Conservation (phyloP, 2,329 filamentous ascomycete species). For the Thelonectria blattea region DNA sequence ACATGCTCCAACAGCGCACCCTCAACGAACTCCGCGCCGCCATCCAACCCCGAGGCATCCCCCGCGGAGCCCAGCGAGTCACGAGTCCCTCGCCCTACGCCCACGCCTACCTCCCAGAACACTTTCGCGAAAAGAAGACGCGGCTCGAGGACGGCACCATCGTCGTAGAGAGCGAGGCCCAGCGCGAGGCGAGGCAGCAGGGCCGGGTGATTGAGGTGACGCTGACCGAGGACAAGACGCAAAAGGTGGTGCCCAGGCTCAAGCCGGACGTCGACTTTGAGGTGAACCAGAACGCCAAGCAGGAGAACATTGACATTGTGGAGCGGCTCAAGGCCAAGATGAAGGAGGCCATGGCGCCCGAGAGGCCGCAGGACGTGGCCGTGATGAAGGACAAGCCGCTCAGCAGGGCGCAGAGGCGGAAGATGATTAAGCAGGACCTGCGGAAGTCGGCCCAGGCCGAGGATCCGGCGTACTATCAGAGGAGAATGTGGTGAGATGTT, state of each 20-base stretch:
- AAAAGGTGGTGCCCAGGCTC: constrained; percentile 19
- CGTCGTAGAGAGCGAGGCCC: constrained; percentile 46
- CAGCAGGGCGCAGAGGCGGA: constrained; percentile 59
- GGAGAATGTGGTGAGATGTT: constrained; percentile 55
- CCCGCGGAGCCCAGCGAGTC: constrained; percentile 1
- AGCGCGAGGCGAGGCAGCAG: constrained; percentile 38
- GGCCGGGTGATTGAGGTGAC: constrained; percentile 45
- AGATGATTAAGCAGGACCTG: constrained; percentile 65
- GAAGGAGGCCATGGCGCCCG: constrained; percentile 42
- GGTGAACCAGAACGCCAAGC: constrained; percentile 18
- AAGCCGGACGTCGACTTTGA: constrained; percentile 24
- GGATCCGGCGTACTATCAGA: constrained; percentile 58
- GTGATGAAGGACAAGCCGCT: constrained; percentile 48
- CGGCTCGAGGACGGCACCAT: constrained; percentile 55
- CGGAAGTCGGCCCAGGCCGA: constrained; percentile 52
- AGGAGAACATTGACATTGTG: constrained; percentile 42
- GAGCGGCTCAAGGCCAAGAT: constrained; percentile 42
- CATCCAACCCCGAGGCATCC: constrained; percentile 58
- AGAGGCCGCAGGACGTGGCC: constrained; percentile 44
- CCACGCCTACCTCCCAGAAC: constrained; percentile 57
- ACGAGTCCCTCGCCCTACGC: constrained; percentile 50
- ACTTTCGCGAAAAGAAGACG: constrained; percentile 53
- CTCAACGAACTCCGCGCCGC: constrained; percentile 77
- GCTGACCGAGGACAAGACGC: constrained; percentile 26
- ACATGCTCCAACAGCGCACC: constrained; percentile 85